Evolutionary conservation across 805 yeast species (phyloP).

Genomic region (Saccharomyces jurei): DNA sequence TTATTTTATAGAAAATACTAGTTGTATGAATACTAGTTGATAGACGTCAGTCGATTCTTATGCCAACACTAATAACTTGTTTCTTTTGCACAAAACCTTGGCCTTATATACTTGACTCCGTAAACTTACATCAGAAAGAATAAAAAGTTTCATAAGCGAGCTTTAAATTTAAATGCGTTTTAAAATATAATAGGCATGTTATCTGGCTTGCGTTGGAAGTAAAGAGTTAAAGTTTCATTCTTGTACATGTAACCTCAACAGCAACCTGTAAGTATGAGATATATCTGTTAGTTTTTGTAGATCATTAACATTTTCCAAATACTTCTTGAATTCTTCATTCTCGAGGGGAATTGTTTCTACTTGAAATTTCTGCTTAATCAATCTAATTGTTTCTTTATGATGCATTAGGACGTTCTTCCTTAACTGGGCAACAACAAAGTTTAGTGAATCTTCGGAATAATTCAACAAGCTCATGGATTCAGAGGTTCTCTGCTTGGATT

Average conservation of each 20-base stretch:
- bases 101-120: not conserved
- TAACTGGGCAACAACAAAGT: slow-evolving; percentile 12
- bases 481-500: slow-evolving; percentile 4
- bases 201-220: not conserved
- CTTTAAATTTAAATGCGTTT: not conserved
- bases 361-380: slow-evolving; percentile 8
- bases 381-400: slow-evolving; percentile 7
- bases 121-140: not conserved
- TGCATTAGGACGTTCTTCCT: slow-evolving; percentile 14
- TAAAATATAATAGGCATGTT: not conserved
- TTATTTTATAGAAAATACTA: no score
- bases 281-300: slow-evolving; percentile 15
- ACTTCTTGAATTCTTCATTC: slow-evolving; percentile 15
- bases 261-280: slow-evolving; percentile 12
- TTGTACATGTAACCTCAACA: not conserved
- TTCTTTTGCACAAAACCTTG: not conserved
- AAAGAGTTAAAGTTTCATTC: not conserved
- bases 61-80: not conserved
- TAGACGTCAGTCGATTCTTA: no score
- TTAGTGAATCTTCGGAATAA: slow-evolving; percentile 15
- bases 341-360: slow-evolving; percentile 14
- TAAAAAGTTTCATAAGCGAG: not conserved
- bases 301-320: slow-evolving; percentile 14
- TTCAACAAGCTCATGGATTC: slow-evolving; percentile 13
- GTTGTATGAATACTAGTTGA: no score